A percentile compares a stretch with the other conserved stretches of the same genome.
Conservation (phyloP, 2,329 filamentous ascomycete species). For the Cladosporium sp. region DNA sequence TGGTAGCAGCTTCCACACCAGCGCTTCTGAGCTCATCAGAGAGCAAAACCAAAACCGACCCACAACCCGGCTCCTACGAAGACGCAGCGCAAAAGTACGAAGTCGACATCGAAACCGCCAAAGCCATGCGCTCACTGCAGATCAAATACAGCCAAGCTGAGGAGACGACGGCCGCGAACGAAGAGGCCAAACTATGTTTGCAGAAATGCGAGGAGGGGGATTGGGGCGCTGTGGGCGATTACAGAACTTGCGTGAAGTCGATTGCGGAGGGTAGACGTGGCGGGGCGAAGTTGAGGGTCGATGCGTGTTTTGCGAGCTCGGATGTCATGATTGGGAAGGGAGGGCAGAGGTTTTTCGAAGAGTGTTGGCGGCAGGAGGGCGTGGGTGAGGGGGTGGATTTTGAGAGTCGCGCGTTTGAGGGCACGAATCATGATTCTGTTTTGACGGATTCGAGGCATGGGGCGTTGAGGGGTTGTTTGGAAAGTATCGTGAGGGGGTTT, state of each 20-base stretch:
- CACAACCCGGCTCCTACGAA: constrained; percentile 8
- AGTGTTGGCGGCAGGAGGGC: constrained; percentile 35
- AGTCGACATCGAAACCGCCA: constrained; percentile 21
- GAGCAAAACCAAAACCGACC: background rate
- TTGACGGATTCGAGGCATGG: constrained; percentile 24
- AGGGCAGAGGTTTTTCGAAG: constrained; percentile 41
- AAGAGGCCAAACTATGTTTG: constrained; percentile 37
- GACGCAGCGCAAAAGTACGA: constrained; percentile 25
- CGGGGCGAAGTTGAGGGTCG: constrained; percentile 24
- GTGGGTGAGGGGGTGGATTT: constrained; percentile 33
- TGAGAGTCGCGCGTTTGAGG: constrained; percentile 25
- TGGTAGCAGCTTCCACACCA: constrained; percentile 22
- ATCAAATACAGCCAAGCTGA: constrained; percentile 28
- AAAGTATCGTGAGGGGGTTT: constrained; percentile 1
- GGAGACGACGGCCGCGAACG: constrained; percentile 32
- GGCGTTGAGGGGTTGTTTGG: constrained; percentile 21
- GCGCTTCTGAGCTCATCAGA: constrained; percentile 14
- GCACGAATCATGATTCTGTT: constrained; percentile 39
- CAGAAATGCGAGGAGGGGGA: constrained; percentile 27
- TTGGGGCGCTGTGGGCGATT: constrained; percentile 37
- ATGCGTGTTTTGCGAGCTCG: constrained; percentile 34
- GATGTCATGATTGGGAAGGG: constrained; percentile 42
- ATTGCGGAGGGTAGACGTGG: constrained; percentile 19
- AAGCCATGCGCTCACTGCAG: constrained; percentile 20
- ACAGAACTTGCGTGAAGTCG: constrained; percentile 23